Evolutionary conservation across 2,329 filamentous ascomycete genomes (phyloP), one percentile per base, ranked within the genome.

Genomic region (Amylocarpus encephaloides): DNA sequence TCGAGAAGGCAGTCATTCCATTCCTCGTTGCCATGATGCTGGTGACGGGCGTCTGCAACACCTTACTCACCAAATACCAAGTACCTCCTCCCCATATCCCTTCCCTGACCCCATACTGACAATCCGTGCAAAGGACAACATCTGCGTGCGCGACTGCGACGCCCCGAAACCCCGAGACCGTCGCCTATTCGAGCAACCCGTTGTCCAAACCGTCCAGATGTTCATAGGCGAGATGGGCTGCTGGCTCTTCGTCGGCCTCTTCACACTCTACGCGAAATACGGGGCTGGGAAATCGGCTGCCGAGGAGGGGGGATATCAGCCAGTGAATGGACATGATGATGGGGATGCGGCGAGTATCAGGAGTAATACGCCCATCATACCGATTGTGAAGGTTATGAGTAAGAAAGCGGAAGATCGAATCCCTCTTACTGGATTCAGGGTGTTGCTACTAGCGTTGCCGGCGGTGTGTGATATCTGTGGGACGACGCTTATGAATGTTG

Each of bases 181-280:
- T 47, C 73, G 79, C 56, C 78, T 80, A 61, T 97, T 98, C 70
- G 89, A 96, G 68, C 92, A 97, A 67, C 93, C 93, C 15, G 91
- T 98, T 46, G 82, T 97, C 48, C 93, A 98, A 68, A 97, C 93
- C 56, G 82, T 89, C 1, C 93, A 97, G 69, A 98, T 98, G 93
- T 98, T 98, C 68, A 78, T 96, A 55, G 93, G 93, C 49, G 93
- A 98, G 69, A 86, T 88, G 78, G 92, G 90, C 56, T 95, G 90
- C 73, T 98, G 92, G 91, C 77, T 97, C 12, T 88, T 98, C 47
- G 79, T 97, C 39, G 82, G 85, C 18, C 63, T 78, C 44, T 83
- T 86, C 65, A 74, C 79, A 18, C 70, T 92, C 2, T 87, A 86
- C 68, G 74, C 76, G 43, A 78, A 77, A 55, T 78, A 79, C 61